Base-by-base conservation (phyloP, 2,329 filamentous ascomycete genomes). In the Penicillium sp. region DNA sequence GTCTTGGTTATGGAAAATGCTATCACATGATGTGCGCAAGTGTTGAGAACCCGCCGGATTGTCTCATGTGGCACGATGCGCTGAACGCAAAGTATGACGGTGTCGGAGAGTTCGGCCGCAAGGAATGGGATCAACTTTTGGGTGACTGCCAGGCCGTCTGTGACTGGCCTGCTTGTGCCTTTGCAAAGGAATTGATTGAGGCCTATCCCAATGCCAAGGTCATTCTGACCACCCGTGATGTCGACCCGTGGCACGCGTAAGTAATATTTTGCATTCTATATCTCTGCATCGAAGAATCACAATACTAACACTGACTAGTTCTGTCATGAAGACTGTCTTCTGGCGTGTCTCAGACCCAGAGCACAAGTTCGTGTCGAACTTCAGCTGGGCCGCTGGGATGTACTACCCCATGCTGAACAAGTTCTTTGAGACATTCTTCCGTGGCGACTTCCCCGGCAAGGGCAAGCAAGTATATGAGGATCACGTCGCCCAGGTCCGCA, bases 1-100 rank as follows among this genome's bases (percentile, higher is more conserved):
- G 83, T 62, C 78, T 89, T 38, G 86, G 86, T 58, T 88, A 85
- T 69, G 76, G 81, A 63, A 84, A 87, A 70, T 86, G 83, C 56
- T 89, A 89, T 78, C 87, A 89, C 76, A 88, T 88, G 85, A 86
- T 87, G 83, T 85, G 81, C 64, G 84, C 82, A 61, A 84, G 81
- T 55, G 83, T 87, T 56, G 85, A 88, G 74, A 88, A 87, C 72
- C 83, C 83, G 10, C 83, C 81, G 23, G 86, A 88, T 65, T 83
- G 82, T 51, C 76, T 87, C 39, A 82, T 88, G 76, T 90, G 87
- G 87, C 83, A 84, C 73, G 84, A 89, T 59, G 86, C 86, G 27
- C 79, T 90, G 51, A 75, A 76, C 16, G 84, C 84, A 60, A 84
- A 84, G 66, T 85, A 79, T 71, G 80, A 86, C 60, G 81, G 81